Percentiles rank a stretch among this genome's conserved stretches.
Conservation (phyloP, 2,329 filamentous ascomycete species). For the Epicoccum nigrum region DNA sequence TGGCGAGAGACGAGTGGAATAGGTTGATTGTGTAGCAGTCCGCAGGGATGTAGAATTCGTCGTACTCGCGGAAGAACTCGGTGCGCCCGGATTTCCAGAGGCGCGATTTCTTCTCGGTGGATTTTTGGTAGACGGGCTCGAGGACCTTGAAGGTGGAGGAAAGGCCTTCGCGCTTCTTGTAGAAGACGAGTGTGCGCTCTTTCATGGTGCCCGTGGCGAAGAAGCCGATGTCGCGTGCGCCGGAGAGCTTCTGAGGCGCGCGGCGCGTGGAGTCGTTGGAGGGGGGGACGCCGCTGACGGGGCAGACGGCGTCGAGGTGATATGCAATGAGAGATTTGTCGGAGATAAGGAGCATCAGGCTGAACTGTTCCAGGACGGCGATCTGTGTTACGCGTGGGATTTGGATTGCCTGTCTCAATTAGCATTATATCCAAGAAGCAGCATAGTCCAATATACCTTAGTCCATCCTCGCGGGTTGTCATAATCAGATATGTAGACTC, state of each 20-base stretch:
- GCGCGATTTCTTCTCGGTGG: slow-evolving; percentile 79
- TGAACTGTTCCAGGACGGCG: slow-evolving; percentile 93
- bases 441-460: slow-evolving; percentile 65
- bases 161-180: slow-evolving; percentile 92
- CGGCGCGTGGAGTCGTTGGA: slow-evolving; percentile 76
- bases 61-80: slow-evolving; percentile 96
- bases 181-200: slow-evolving; percentile 90
- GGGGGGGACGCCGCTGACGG: slow-evolving; percentile 60
- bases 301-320: slow-evolving; percentile 82
- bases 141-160: slow-evolving; percentile 96
- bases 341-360: slow-evolving; percentile 86
- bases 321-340: slow-evolving; percentile 93
- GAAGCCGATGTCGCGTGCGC: slow-evolving; percentile 91
- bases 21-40: slow-evolving; percentile 96
- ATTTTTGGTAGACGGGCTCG: slow-evolving; percentile 93
- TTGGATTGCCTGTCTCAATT: slow-evolving; percentile 70
- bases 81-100: slow-evolving; percentile 75
- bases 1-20: slow-evolving; percentile 92
- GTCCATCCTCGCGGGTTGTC: slow-evolving; percentile 90
- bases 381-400: slow-evolving; percentile 85
- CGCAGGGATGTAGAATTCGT: slow-evolving; percentile 97
- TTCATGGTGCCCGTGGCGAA: slow-evolving; percentile 98
- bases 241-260: slow-evolving; percentile 88
- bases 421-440: slow-evolving; percentile 19
- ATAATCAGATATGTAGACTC: slow-evolving; percentile 87